phyloP scores from a whole-genome alignment of 2,329 filamentous ascomycete genomes.

The Cladosporium sp. region DNA sequence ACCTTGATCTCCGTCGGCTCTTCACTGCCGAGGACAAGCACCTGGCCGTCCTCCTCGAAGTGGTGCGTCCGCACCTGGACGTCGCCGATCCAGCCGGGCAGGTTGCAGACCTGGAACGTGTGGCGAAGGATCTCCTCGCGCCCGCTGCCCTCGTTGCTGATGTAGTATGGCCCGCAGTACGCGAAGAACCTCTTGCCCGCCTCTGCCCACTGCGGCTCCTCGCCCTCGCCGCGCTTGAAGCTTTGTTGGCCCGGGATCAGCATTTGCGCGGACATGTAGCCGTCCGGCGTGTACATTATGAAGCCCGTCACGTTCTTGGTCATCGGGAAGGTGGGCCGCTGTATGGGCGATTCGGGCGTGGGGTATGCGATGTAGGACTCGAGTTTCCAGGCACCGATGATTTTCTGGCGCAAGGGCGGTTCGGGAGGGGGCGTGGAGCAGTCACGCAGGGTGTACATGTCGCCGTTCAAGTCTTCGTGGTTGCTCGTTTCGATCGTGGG shows the following conservation, averaged over 20 bases:
- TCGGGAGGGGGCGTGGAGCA: constrained; percentile 25
- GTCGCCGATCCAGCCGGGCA: constrained; percentile 35
- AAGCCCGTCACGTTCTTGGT: constrained; percentile 32
- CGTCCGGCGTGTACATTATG: constrained; percentile 35
- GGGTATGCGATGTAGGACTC: constrained; percentile 35
- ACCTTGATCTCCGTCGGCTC: constrained; percentile 35
- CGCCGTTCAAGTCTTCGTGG: constrained; percentile 29
- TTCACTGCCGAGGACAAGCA: constrained; percentile 33
- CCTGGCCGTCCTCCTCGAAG: constrained; percentile 34
- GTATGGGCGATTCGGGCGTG: constrained; percentile 29
- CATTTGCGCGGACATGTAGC: constrained; percentile 35
- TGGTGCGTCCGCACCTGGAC: constrained; percentile 32
- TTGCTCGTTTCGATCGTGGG: constrained; percentile 14
- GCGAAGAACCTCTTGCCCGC: constrained; percentile 33
- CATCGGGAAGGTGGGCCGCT: constrained; percentile 32
- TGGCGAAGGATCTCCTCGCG: constrained; percentile 31
- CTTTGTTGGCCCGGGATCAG: constrained; percentile 32
- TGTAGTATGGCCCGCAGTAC: constrained; percentile 35
- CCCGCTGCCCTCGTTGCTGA: constrained; percentile 29
- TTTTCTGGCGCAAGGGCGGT: constrained; percentile 26
- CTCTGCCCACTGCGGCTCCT: constrained; percentile 35
- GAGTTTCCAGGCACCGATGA: constrained; percentile 33
- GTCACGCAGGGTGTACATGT: constrained; percentile 28
- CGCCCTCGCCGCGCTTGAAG: constrained; percentile 33
- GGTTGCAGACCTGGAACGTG: constrained; percentile 33